Base-by-base conservation (phyloP, 768 basidiomycete species). In the Boletales sp. region DNA sequence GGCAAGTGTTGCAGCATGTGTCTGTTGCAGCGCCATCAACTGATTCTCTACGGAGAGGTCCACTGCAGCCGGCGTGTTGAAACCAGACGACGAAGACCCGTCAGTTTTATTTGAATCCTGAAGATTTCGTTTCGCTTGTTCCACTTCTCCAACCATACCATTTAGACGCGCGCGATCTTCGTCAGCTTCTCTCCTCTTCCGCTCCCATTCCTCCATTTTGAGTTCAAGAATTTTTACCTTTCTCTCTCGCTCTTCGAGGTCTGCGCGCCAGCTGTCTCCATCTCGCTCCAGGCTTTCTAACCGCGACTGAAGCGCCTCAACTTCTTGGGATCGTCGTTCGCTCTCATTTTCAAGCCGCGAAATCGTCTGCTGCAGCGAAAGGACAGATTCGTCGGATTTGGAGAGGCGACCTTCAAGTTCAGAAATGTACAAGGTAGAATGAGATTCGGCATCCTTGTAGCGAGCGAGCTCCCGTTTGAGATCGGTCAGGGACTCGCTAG, bases 321-420 rank as follows among this genome's bases (percentile, higher is more conserved):
- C 87, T 58, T 91, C 86, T 34, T 79, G 78, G 30, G 83, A 80
- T 3, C 93, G 81, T n/a, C 77, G 72, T 49, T 86, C 84, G 42
- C 84, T 78, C 44, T 94, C 91, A 40, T 64, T 70, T 69, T 97
- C 95, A 34, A 95, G 75, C 11, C 67, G 74, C 57, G 90, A 90
- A 19, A 97, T 81, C 21, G 78, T 83, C 41, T 75, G 80, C 40
- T 85, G 82, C 7, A 96, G 74, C 10, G 69, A 67, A 6, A 87
- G 71, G 8, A 90, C 74, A 25, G 87, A 90, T 60, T 90, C 89
- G 57, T 91, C 90, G 1, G 90, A 80, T 44, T 82, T 84, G 25
- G 82, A 73, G 8, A 96, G 75, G 21, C 92, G 86, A 40, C 77
- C 74, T 68, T 98, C 95, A 28, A 98, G 78, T 43, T 94, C 93